A percentile compares a stretch with the other conserved stretches of the same genome.
Evolutionary conservation across 345 rosid species (phyloP).

Genomic region (Eutrema japonicum): DNA sequence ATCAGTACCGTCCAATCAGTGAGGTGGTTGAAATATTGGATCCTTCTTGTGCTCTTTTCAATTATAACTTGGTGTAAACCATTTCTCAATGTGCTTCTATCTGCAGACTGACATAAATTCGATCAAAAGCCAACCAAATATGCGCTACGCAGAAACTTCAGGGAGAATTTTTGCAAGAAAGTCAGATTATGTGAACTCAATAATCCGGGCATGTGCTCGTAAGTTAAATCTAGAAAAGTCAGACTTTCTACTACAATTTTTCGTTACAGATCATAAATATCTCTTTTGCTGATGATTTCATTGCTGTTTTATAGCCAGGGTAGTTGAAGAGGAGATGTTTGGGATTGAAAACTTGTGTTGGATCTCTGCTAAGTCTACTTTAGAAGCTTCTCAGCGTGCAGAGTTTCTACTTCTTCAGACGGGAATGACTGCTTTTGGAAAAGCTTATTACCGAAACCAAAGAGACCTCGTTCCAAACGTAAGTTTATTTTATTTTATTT

Average conservation of each 20-base stretch:
- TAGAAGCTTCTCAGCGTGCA: slow-evolving; percentile 88
- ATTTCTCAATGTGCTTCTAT: slow-evolving; percentile 33
- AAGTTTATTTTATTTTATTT: slow-evolving; percentile 24
- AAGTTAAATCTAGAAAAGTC: slow-evolving; percentile 46
- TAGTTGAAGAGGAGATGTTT: slow-evolving; percentile 93
- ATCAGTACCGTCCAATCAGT: slow-evolving; percentile 70
- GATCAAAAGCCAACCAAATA: slow-evolving; percentile 71
- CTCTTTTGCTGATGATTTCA: slow-evolving; percentile 37
- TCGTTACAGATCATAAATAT: slow-evolving; percentile 4
- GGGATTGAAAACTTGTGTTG: slow-evolving; percentile 84
- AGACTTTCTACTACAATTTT: neutral
- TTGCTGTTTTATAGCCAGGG: slow-evolving; percentile 68
- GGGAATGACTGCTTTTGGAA: slow-evolving; percentile 98
- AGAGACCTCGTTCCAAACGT: slow-evolving; percentile 91
- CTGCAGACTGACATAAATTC: slow-evolving; percentile 87
- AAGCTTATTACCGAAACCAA: slow-evolving; percentile 81
- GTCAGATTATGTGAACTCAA: slow-evolving; percentile 75
- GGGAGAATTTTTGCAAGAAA: slow-evolving; percentile 77
- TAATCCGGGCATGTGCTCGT: slow-evolving; percentile 92
- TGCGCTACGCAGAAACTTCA: slow-evolving; percentile 60
- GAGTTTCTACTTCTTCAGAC: slow-evolving; percentile 88
- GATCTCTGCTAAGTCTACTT: slow-evolving; percentile 88
- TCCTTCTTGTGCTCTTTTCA: slow-evolving; percentile 6
- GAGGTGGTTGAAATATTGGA: slow-evolving; percentile 49
- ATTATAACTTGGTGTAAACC: slow-evolving; percentile 15